Base-by-base conservation (phyloP, 2,329 filamentous ascomycete genomes). In the Colletotrichum sidae region DNA sequence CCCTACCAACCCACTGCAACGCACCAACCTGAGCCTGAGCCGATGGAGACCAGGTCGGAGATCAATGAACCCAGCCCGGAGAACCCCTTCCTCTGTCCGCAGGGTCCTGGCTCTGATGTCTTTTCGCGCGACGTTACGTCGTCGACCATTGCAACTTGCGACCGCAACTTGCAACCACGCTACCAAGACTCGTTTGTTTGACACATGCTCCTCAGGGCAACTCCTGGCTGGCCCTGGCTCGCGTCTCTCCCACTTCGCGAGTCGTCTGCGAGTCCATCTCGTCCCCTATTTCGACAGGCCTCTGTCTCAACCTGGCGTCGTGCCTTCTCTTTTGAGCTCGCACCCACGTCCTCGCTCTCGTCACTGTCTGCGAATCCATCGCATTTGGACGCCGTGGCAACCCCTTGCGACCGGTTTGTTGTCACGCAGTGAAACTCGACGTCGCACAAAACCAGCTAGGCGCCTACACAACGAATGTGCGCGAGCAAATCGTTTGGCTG, bases 221-320 rank as follows among this genome's bases (percentile, higher is more conserved):
- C 8, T 17, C 17, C 17, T 17, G 13, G 37, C 45, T 45, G 58
- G 46, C 13, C 57, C 46, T 13, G 56, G 57, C 62, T 65, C 33
- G 45, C 17, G 13, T 35, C 15, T 11, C 55, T 53, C 49, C 42
- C 55, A 59, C 60, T 49, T 60, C 37, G 15, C 49, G 17, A 15
- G 33, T 6, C 17, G 8, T 9, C n/a, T 41, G 58, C 51, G 34
- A 46, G 41, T 39, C 41, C 39, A n/a, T 52, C 46, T 25, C 38
- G 9, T 53, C 60, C 60, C 63, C 39, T 66, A 53, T 55, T 13
- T 39, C 42, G 37, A 54, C 60, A 64, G 64, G 60, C 53, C 47
- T 57, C 38, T 59, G 64, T 65, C 60, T 50, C 60, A 65, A 50
- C 60, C 54, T 38, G 42, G 45, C 33, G 42, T 59, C 53, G 47